Base-by-base conservation (phyloP, 1,284 basidiomycete genomes). In the Malassezia caprae region DNA sequence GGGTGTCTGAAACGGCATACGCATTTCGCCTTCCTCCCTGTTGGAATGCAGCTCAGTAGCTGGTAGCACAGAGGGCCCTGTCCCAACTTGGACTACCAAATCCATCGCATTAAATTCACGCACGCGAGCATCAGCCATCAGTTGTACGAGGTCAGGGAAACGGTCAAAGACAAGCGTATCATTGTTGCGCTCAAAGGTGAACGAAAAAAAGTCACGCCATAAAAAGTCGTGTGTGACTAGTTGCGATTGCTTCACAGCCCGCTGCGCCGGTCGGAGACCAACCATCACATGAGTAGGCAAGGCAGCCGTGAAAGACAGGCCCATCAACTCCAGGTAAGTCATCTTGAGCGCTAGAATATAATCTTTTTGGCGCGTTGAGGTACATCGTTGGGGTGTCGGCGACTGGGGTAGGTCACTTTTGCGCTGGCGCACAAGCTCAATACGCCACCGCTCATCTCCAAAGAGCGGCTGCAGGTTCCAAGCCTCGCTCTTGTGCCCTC, bases 381-480 rank as follows among this genome's bases (percentile, higher is more conserved):
- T 19, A 5, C n/a, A 21, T 13, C 32, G 24, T 27, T 57, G 27
- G 19, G 26, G 58, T 41, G 28, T 8, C 2, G 41, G 41, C 12
- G 46, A 37, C 21, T 6, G 4, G 4, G 30, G 28, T 34, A 26
- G 2, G 1, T 46, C 26, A 12, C 6, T 31, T 34, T 32, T 46
- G 19, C 21, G 44, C 13, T 31, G 17, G 4, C 67, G 60, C 1
- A 65, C 61, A 10, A 72, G 62, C 52, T 72, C 69, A n/a, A 73
- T 48, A 47, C 63, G 68, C 71, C 71, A 73, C 32, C 63, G 69
- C 40, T 65, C 66, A 32, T 67, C 65, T 19, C 70, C 71, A 55
- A 73, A 73, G 26, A 67, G 24, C 11, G 71, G 71, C 30, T 67
- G 63, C 40, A 51, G 64, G 7, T 65, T 65, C 71, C 71, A 73